These are phyloP conservation scores for Psilocybe sp. DNA, from an alignment of 768 basidiomycete genomes.

Conservation along the genomic window DNA sequence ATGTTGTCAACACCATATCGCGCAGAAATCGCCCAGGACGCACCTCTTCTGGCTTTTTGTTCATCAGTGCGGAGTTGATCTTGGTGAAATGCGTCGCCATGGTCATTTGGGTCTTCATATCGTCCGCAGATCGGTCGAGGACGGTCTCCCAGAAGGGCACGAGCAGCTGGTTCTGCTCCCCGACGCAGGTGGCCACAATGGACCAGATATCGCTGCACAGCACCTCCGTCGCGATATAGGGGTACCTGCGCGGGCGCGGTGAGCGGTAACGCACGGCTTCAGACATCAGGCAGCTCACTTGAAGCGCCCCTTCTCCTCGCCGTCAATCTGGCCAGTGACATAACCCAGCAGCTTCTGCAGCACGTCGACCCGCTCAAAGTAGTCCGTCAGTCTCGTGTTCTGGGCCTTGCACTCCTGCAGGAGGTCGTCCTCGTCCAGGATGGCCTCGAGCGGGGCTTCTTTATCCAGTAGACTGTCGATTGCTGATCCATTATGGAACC, in stretches of 20 bases:
- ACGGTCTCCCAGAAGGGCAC: conserved; percentile 91
- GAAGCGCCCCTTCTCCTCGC: conserved; percentile 73
- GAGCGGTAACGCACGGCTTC: too few species aligned
- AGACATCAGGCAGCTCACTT: conserved; percentile 53
- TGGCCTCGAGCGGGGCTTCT: conserved; percentile 85
- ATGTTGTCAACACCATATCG: conserved; percentile 21
- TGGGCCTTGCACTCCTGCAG: conserved; percentile 94
- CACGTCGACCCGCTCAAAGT: conserved; percentile 80
- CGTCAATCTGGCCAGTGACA: conserved; percentile 84
- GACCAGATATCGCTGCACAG: conserved; percentile 96
- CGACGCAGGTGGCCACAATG: conserved; percentile 86
- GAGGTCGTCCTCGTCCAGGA: conserved; percentile 92
- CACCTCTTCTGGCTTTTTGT: conserved; percentile 88
- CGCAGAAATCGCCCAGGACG: conserved; percentile 30
- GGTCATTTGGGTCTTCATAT: conserved; percentile 83
- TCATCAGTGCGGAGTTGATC: conserved; percentile 85
- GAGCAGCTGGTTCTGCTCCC: conserved; percentile 67
- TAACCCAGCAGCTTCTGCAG: conserved; percentile 79
- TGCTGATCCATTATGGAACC: conserved; percentile 83
- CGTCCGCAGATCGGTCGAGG: conserved; percentile 74
- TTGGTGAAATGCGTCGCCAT: conserved; percentile 95
- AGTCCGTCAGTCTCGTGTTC: conserved; percentile 86
- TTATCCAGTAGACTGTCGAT: conserved; percentile 91
- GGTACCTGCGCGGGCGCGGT: conserved; percentile 56
- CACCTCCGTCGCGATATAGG: conserved; percentile 91